Evolutionary conservation across 495 filamentous ascomycete species (phyloP).

Genomic region (Podospora sp.): DNA sequence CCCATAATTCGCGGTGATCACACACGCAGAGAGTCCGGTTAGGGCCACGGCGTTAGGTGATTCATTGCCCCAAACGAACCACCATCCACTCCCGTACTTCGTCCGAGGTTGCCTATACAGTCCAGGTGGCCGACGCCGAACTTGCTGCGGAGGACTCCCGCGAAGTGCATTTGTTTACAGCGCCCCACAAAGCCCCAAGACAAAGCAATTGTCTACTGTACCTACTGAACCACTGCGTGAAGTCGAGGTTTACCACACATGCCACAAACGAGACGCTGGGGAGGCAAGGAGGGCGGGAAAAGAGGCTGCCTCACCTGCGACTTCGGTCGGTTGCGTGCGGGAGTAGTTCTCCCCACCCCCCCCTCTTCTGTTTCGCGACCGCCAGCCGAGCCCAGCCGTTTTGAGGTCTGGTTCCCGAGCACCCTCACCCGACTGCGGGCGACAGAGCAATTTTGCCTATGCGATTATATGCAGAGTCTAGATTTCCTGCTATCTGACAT

Average conservation of each 20-base stretch:
- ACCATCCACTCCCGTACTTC: too few relatives aligned
- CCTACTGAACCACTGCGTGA: too few relatives aligned
- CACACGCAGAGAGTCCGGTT: too few relatives aligned
- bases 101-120: not conserved
- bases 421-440: not conserved
- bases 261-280: not conserved
- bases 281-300: not conserved
- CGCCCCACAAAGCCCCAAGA: not conserved
- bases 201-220: not conserved
- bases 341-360: not conserved
- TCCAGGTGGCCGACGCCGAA: not conserved
- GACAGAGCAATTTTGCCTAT: conserved; percentile 12
- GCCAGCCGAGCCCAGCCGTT: not conserved
- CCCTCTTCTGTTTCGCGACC: not conserved
- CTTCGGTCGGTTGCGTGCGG: not conserved
- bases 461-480: not conserved
- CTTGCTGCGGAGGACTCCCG: not conserved
- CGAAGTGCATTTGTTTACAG: not conserved
- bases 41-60: too few relatives aligned
- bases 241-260: not conserved
- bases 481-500: conserved; percentile 4
- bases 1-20: too few relatives aligned
- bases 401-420: conserved; percentile 1
- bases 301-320: not conserved
- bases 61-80: too few relatives aligned